phyloP scores from a whole-genome alignment of 129 eudicot genomes.

The Chrysanthemum seticuspe region DNA sequence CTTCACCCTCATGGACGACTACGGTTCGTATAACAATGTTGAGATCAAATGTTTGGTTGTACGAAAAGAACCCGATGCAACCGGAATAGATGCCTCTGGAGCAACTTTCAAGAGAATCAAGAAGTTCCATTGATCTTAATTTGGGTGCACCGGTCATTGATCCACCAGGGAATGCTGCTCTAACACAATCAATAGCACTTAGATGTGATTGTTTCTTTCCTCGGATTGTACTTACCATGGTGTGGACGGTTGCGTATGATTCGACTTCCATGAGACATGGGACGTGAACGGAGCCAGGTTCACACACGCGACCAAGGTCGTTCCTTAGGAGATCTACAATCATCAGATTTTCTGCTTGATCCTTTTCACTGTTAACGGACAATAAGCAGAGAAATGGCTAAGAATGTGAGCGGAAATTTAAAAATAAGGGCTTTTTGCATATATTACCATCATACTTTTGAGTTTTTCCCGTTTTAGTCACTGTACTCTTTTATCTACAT shows the following conservation, averaged over 20 bases:
- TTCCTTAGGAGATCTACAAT: slow-evolving; percentile 93
- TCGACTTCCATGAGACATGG: slow-evolving; percentile 95
- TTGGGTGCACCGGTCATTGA: slow-evolving; percentile 99
- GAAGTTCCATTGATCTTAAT: slow-evolving; percentile 90
- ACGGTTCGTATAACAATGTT: slow-evolving; percentile 90
- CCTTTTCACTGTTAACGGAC: slow-evolving; percentile 71
- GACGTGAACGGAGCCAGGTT: slow-evolving; percentile 89
- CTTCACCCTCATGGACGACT: slow-evolving; percentile 79
- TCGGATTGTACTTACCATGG: slow-evolving; percentile 92
- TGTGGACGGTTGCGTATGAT: slow-evolving; percentile 92
- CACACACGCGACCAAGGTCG: slow-evolving; percentile 97
- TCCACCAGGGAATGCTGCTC: slow-evolving; percentile 96
- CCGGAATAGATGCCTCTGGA: slow-evolving; percentile 96
- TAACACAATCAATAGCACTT: slow-evolving; percentile 75
- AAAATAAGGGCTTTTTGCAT: too few relatives aligned
- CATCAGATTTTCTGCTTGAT: slow-evolving; percentile 97
- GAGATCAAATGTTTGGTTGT: slow-evolving; percentile 86
- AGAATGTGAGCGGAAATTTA: too few relatives aligned
- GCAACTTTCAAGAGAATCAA: slow-evolving; percentile 79
- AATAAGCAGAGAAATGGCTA: too few relatives aligned
- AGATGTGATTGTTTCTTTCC: slow-evolving; percentile 58
- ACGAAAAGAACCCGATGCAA: slow-evolving; percentile 88
- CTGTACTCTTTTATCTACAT: too few relatives aligned
- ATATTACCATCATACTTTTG: too few relatives aligned
- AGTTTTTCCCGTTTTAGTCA: too few relatives aligned